These are phyloP conservation scores for Panus rudis DNA, from an alignment of 768 basidiomycete species.

Conservation along the genomic window DNA sequence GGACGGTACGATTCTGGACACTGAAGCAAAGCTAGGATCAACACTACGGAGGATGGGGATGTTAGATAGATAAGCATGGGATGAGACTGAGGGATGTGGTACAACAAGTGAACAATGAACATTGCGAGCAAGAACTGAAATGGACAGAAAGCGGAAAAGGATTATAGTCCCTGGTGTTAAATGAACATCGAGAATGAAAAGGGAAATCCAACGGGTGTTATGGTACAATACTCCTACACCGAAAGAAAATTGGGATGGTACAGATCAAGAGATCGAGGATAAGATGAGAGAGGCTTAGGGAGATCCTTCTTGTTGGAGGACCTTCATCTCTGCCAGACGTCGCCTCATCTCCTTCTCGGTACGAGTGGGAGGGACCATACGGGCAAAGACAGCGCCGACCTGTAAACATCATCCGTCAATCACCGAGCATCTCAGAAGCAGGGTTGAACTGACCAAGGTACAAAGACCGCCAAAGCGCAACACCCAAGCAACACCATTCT, in stretches of 20 bases:
- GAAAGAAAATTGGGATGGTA: neutral
- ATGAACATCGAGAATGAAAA: too few species aligned
- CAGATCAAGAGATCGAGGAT: neutral
- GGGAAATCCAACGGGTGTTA: too few species aligned
- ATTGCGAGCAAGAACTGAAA: too few species aligned
- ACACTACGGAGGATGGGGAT: neutral
- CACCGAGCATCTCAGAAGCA: neutral
- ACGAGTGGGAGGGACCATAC: constrained; percentile 81
- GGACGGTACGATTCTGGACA: neutral
- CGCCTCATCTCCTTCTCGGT: constrained; percentile 88
- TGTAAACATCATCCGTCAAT: constrained; percentile 12
- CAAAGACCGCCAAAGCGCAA: constrained; percentile 87
- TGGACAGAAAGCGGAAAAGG: too few species aligned
- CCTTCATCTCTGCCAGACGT: constrained; percentile 71
- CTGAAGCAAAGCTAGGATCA: neutral
- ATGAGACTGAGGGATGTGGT: neutral
- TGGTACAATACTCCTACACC: too few species aligned
- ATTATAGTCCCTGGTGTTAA: too few species aligned
- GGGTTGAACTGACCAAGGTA: constrained; percentile 45
- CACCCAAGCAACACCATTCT: constrained; percentile 92
- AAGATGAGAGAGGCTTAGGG: constrained; percentile 11
- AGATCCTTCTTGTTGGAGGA: constrained; percentile 55
- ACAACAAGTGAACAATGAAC: neutral
- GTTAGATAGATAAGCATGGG: neutral
- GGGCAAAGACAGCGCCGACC: constrained; percentile 70